These are phyloP conservation scores for Hydrangea macrophylla DNA, from an alignment of 148 eudicot species.

Conservation along the genomic window DNA sequence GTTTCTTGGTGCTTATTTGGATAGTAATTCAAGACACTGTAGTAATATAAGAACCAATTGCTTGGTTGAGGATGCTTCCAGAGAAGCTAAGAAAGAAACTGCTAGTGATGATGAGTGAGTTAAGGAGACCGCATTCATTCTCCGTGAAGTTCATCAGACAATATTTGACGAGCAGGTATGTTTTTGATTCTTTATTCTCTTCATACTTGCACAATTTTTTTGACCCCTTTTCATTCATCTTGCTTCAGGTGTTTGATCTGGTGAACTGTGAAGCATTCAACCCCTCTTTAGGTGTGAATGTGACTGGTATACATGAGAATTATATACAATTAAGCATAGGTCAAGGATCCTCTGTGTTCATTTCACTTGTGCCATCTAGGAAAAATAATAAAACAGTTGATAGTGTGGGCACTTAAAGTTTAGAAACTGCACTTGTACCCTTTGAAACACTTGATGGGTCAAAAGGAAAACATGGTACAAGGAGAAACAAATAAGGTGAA, in stretches of 20 bases:
- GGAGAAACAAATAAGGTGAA: slow-evolving; percentile 26
- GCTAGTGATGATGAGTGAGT: slow-evolving; percentile 63
- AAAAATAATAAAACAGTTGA: slow-evolving; percentile 35
- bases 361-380: slow-evolving; percentile 58
- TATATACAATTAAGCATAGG: slow-evolving; percentile 71
- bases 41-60: slow-evolving; percentile 18
- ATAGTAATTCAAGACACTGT: slow-evolving; percentile 19
- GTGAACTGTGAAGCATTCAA: slow-evolving; percentile 80
- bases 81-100: slow-evolving; percentile 46
- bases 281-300: slow-evolving; percentile 62
- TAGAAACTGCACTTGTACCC: slow-evolving; percentile 33
- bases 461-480: slow-evolving; percentile 25
- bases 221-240: slow-evolving; percentile 13
- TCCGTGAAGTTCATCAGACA: slow-evolving; percentile 74
- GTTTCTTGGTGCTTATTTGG: slow-evolving; percentile 41
- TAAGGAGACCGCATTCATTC: slow-evolving; percentile 57
- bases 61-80: slow-evolving; percentile 33
- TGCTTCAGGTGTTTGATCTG: slow-evolving; percentile 75
- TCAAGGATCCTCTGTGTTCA: slow-evolving; percentile 67
- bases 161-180: slow-evolving; percentile 83
- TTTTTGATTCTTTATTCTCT: slow-evolving; percentile 4
- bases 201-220: slow-evolving; percentile 1
- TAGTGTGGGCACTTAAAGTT: slow-evolving; percentile 31
- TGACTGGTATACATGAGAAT: slow-evolving; percentile 79
- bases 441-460: slow-evolving; percentile 39